Conservation (phyloP, 441 rosid species). For the Croton laevigatus region DNA sequence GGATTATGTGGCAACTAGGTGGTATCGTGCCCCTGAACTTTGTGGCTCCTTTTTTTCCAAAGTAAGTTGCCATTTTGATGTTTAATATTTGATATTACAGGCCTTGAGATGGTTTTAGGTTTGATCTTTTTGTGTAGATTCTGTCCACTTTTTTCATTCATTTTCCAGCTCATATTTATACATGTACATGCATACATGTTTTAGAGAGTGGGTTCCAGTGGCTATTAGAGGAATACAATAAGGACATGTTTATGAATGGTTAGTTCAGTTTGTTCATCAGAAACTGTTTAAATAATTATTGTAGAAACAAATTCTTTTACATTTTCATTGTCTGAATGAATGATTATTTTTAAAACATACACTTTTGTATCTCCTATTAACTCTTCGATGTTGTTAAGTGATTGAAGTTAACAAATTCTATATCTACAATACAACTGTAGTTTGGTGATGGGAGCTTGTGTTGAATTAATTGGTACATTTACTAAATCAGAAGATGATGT, state of each 20-base stretch:
- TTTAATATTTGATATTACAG: constrained; percentile 7
- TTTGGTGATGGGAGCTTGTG: background rate
- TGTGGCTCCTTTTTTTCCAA: constrained; percentile 99
- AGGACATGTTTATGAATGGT: background rate
- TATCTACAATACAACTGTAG: background rate
- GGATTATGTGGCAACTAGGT: constrained; percentile 99
- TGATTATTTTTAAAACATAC: background rate
- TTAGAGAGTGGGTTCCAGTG: background rate
- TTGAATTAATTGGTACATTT: background rate
- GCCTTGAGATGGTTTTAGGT: constrained; percentile 8
- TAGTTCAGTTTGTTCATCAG: background rate
- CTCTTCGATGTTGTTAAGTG: background rate
- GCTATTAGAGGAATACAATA: background rate
- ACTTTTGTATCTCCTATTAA: background rate
- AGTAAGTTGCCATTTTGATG: constrained; percentile 46
- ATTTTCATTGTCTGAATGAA: background rate
- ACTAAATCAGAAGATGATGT: background rate
- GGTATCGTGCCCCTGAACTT: constrained; percentile 99
- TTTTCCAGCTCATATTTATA: background rate
- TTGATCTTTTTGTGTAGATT: background rate
- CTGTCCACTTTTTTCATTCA: background rate
- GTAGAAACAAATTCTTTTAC: background rate
- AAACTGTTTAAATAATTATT: background rate
- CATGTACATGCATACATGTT: too few species aligned
- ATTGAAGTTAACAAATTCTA: background rate